Evolutionary conservation across 202 grass and related monocot species (phyloP).

Genomic region (Dendrocalamus latiflorus): DNA sequence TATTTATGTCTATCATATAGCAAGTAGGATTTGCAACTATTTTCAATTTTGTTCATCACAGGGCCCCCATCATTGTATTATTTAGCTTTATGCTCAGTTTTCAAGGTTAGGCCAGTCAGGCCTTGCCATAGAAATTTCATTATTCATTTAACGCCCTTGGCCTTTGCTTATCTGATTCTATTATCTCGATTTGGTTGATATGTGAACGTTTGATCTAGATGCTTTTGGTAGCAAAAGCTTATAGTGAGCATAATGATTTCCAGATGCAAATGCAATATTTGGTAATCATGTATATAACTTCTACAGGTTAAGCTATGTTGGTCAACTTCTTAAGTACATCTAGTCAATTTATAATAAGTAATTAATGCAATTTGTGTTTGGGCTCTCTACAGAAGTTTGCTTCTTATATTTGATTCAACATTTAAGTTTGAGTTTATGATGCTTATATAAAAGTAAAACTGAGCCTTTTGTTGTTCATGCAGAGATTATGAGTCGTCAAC

Average conservation of each 20-base stretch:
- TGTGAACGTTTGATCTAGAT: not conserved
- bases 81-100: not conserved
- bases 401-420: not conserved
- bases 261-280: not conserved
- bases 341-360: no score
- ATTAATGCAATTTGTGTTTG: not conserved
- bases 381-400: not conserved
- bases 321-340: not conserved
- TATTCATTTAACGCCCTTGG: not conserved
- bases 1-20: not conserved
- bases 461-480: conserved; percentile 12
- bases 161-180: not conserved
- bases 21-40: not conserved
- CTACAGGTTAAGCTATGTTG: not conserved
- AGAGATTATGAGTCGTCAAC: conserved; percentile 76
- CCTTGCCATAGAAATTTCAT: not conserved
- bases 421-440: not conserved
- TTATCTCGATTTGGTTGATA: not conserved
- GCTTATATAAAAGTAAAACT: not conserved
- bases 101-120: not conserved
- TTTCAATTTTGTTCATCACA: not conserved
- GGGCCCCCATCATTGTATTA: not conserved
- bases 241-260: not conserved
- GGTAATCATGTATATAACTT: not conserved
- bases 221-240: not conserved